Evolutionary conservation across 352 stramenopile genomes (phyloP).

Genomic region (Phytopythium vexans): DNA sequence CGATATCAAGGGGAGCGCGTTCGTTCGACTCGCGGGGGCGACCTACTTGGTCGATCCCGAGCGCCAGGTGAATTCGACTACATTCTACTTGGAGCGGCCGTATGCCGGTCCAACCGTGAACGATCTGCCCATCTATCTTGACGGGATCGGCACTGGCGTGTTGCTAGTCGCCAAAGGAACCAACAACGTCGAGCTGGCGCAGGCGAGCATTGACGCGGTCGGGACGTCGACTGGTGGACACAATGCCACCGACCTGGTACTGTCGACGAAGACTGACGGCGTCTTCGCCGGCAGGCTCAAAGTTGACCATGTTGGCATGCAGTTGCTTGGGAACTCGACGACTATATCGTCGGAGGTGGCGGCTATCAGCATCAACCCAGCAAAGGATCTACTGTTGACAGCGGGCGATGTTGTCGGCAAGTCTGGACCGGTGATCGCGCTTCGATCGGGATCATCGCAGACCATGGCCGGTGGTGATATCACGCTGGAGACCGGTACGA

Average conservation of each 20-base stretch:
- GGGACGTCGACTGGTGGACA: slow-evolving; percentile 9
- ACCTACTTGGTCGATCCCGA: slow-evolving; percentile 47
- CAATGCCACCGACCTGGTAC: slow-evolving; percentile 28
- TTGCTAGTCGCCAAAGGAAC: slow-evolving; percentile 28
- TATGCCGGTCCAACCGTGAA: slow-evolving; percentile 44
- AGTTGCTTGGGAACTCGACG: slow-evolving; percentile 32
- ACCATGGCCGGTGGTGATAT: slow-evolving; percentile 37
- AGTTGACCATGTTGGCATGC: slow-evolving; percentile 29
- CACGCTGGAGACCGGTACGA: slow-evolving; percentile 28
- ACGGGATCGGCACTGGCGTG: slow-evolving; percentile 45
- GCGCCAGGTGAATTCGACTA: slow-evolving; percentile 19
- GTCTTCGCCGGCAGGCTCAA: slow-evolving; percentile 24
- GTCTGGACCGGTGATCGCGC: slow-evolving; percentile 24
- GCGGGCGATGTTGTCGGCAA: slow-evolving; percentile 36
- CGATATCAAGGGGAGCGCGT: slow-evolving; percentile 27
- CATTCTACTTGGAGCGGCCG: slow-evolving; percentile 45
- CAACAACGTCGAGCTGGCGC: slow-evolving; percentile 1
- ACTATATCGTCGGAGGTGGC: slow-evolving; percentile 42
- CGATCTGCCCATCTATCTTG: slow-evolving; percentile 48
- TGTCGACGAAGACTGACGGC: slow-evolving; percentile 30
- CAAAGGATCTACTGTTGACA: slow-evolving; percentile 22
- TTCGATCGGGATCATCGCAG: slow-evolving; percentile 35
- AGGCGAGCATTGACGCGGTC: slow-evolving; percentile 36
- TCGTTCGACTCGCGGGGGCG: slow-evolving; percentile 45
- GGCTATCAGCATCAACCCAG: slow-evolving; percentile 26